These are phyloP conservation scores for Jimgerdemannia flammicorona DNA, from an alignment of 192 early-diverging fungal genomes.

Conservation along the genomic window DNA sequence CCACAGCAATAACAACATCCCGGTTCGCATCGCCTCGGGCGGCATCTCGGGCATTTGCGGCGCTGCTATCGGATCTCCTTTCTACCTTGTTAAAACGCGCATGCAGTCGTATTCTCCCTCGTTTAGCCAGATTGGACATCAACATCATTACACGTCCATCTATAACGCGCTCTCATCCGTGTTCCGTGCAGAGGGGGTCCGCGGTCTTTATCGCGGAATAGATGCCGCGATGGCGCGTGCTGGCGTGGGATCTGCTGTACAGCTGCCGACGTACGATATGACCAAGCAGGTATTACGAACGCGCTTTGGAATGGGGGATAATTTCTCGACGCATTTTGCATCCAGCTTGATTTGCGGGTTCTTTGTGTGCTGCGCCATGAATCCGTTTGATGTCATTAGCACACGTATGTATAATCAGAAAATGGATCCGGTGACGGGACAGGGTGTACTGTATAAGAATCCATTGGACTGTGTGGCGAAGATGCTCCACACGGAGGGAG, in stretches of 20 bases:
- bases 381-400: slow-evolving; percentile 95
- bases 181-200: slow-evolving; percentile 65
- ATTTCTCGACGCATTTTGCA: slow-evolving; percentile 65
- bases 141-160: slow-evolving; percentile 78
- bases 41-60: slow-evolving; percentile 72
- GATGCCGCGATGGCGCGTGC: slow-evolving; percentile 88
- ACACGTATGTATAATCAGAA: slow-evolving; percentile 95
- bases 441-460: slow-evolving; percentile 76
- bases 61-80: slow-evolving; percentile 77
- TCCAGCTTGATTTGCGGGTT: slow-evolving; percentile 79
- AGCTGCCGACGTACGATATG: slow-evolving; percentile 86
- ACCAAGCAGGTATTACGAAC: slow-evolving; percentile 66
- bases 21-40: slow-evolving; percentile 62
- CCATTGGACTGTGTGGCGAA: slow-evolving; percentile 85
- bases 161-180: slow-evolving; percentile 63
- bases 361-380: slow-evolving; percentile 88
- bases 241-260: slow-evolving; percentile 83
- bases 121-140: slow-evolving; percentile 67
- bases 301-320: slow-evolving; percentile 76
- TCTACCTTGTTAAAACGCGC: slow-evolving; percentile 91
- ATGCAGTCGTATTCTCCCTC: slow-evolving; percentile 72
- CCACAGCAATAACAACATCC: slow-evolving; percentile 34
- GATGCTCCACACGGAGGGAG: slow-evolving; percentile 78
- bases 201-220: slow-evolving; percentile 82
- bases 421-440: slow-evolving; percentile 48